A percentile compares a stretch with the other conserved stretches of the same genome.
These are phyloP conservation scores for Chaetomium strumarium DNA, from an alignment of 2,329 filamentous ascomycete genomes.

Conservation along the genomic window DNA sequence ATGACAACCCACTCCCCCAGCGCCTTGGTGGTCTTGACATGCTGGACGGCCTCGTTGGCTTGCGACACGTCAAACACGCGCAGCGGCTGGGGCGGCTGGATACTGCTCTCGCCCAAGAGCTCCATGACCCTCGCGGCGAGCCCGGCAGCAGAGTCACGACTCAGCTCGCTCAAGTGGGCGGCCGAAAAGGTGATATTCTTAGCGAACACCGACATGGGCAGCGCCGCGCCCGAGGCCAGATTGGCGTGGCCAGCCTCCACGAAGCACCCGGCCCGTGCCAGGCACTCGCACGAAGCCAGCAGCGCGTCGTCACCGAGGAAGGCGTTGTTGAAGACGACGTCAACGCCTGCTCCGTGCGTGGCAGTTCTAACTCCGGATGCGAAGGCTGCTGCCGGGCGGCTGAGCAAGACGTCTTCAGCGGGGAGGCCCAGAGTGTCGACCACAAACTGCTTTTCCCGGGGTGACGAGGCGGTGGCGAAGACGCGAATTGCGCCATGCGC, in stretches of 20 bases:
- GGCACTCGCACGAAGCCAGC: constrained; percentile 39
- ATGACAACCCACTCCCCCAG: constrained; percentile 37
- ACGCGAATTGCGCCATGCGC: constrained; percentile 29
- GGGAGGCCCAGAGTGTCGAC: constrained; percentile 27
- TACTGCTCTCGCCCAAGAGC: constrained; percentile 3
- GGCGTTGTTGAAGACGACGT: constrained; percentile 35
- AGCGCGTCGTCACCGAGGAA: constrained; percentile 35
- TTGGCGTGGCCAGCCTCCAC: constrained; percentile 14
- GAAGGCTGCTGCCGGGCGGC: constrained; percentile 30
- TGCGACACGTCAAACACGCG: constrained; percentile 24
- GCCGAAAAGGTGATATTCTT: constrained; percentile 5
- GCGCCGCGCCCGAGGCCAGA: neutral
- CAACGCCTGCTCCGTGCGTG: constrained; percentile 31
- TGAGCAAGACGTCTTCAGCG: constrained; percentile 31
- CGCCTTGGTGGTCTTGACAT: constrained; percentile 36
- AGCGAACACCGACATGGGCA: constrained; percentile 13
- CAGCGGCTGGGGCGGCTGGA: constrained; percentile 25
- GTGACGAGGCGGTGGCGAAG: constrained; percentile 31
- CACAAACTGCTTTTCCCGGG: constrained; percentile 33
- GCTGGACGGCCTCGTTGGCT: constrained; percentile 34
- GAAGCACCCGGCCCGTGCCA: constrained; percentile 12
- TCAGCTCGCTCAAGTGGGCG: constrained; percentile 3
- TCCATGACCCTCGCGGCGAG: constrained; percentile 6
- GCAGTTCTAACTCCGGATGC: constrained; percentile 25
- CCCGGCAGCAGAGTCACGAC: neutral